A percentile compares a stretch with the other conserved stretches of the same genome.
Conservation (phyloP, 129 eudicot genomes). For the Glebionis coronaria region DNA sequence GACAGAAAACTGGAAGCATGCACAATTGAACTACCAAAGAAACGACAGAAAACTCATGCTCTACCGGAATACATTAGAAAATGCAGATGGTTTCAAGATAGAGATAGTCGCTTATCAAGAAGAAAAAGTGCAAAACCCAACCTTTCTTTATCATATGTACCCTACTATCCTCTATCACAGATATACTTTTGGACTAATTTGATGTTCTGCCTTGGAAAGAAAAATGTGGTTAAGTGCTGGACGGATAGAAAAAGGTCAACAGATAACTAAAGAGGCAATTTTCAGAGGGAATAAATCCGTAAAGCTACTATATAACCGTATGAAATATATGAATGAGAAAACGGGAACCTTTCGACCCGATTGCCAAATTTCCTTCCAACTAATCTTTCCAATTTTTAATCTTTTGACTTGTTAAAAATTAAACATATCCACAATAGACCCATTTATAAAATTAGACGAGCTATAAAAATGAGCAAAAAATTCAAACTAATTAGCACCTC, state of each 20-base stretch:
- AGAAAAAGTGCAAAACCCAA: neutral
- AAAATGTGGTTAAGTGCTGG: neutral
- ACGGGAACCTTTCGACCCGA: too few species aligned
- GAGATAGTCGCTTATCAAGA: neutral
- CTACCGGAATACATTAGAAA: neutral
- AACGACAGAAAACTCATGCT: neutral
- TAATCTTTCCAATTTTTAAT: too few species aligned
- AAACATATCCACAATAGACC: too few species aligned
- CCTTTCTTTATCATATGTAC: too few species aligned
- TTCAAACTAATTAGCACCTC: too few species aligned
- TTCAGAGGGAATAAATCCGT: neutral
- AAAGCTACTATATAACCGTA: neutral
- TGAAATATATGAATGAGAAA: too few species aligned
- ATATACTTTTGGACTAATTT: neutral
- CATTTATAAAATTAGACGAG: too few species aligned
- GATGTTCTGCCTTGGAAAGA: slow-evolving; percentile 3
- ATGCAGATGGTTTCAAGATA: too few species aligned
- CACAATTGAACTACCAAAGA: neutral
- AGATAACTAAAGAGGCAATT: neutral
- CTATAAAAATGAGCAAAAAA: too few species aligned
- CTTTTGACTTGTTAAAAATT: too few species aligned
- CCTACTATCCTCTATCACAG: too few species aligned
- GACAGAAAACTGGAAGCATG: neutral
- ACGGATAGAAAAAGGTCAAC: neutral
- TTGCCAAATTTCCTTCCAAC: too few species aligned